Evolutionary conservation across 345 rosid genomes (phyloP), one percentile per base, ranked within the genome.

Genomic region (Eucalyptus pauciflora): DNA sequence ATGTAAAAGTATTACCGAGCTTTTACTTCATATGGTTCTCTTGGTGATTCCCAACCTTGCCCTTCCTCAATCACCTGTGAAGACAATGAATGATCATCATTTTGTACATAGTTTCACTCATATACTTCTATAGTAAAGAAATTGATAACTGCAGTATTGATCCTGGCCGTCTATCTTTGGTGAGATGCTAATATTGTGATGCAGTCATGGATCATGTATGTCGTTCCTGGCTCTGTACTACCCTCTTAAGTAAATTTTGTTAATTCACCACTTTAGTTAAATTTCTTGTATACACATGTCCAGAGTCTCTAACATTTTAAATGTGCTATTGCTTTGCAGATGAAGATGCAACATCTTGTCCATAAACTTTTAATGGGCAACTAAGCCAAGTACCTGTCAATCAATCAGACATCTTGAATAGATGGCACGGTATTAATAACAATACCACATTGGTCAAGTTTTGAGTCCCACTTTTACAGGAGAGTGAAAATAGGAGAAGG

Each of bases 41-140:
- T 94, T 64, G 99, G 99, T 81, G 98, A 89, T 91, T 98, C 98
- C 99, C 99, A 98, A 41, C 99, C 98, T 91, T 96, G 93, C 6
- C 99, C 99, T 89, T 98, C 99, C 37, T 92, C 89, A 87, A 95
- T 31, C 86, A 97, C 94, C 99, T 97, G 89, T 88, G 79, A 92
- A 93, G 67, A 76, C 48, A 76, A 41, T 12, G 48, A 41, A 76
- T 20, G 48, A 41, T 20, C 48, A 37, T 76, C 85, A 37, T 3
- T 76, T 76, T 22, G 48, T 20, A 1, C 48, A 20, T 20, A 76
- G 48, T 18, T 41, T 76, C 27, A 43, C 48, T 76, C 48, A 76
- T 76, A 76, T 18, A 76, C 13, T 71, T 71, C 81, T 37, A 37
- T 76, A 37, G 85, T 41, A 76, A 76, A 76, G 29, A 41, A 76